Conservation (phyloP, 345 rosid species). For the Dipteronia sinensis region DNA sequence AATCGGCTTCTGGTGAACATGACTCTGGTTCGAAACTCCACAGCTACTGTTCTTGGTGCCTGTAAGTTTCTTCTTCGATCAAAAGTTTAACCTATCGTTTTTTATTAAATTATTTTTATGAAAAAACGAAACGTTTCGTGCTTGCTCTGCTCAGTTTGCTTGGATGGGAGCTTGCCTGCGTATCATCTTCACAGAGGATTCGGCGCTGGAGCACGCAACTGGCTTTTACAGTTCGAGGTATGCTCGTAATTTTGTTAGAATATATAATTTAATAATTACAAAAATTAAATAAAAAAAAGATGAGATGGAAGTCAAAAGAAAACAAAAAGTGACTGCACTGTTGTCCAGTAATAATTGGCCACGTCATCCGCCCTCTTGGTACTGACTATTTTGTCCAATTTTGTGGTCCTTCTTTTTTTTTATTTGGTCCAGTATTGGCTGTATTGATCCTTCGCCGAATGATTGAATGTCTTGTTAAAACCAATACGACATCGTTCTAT, state of each 20-base stretch:
- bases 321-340: no score
- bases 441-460: background rate
- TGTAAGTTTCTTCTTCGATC: conserved; percentile 38
- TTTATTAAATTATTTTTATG: background rate
- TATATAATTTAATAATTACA: background rate
- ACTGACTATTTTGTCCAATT: no score
- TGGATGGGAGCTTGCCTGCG: conserved; percentile 97
- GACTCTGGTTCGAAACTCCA: conserved; percentile 72
- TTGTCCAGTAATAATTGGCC: conserved; percentile 9
- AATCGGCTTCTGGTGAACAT: conserved; percentile 51
- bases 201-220: conserved; percentile 75
- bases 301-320: no score
- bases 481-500: conserved; percentile 23
- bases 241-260: background rate
- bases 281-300: no score
- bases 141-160: conserved; percentile 49
- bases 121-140: no score
- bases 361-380: background rate
- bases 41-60: conserved; percentile 73
- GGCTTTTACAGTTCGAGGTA: conserved; percentile 97
- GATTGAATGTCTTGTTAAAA: conserved; percentile 21
- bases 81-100: background rate
- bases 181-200: conserved; percentile 80
- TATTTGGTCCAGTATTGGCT: background rate
- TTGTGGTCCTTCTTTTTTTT: background rate